Evolutionary conservation across 1,139 yeast species (phyloP).

Genomic region (Nadsonia commutata): DNA sequence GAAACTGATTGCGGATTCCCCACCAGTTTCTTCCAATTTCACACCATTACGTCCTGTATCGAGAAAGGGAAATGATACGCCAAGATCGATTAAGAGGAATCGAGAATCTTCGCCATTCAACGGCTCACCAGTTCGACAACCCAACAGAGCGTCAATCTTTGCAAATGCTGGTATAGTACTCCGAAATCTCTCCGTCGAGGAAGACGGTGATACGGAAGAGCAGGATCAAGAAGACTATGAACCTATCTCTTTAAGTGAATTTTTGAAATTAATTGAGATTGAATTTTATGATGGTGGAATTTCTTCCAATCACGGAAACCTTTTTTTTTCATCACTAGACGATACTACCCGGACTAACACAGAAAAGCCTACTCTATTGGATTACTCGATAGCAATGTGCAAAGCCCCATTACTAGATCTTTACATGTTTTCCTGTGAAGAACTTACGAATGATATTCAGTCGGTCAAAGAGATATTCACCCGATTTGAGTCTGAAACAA

Average conservation of each 20-base stretch:
- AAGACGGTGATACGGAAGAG: too few species aligned
- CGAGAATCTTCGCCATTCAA: background rate
- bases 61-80: background rate
- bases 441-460: constrained; percentile 34
- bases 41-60: background rate
- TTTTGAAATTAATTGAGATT: background rate
- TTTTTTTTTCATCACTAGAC: background rate
- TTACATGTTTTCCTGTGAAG: constrained; percentile 30
- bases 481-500: constrained; percentile 31
- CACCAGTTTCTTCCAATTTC: background rate
- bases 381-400: background rate
- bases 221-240: background rate
- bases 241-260: background rate
- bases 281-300: background rate
- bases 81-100: background rate
- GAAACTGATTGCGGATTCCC: too few species aligned
- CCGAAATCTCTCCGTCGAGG: too few species aligned
- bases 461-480: constrained; percentile 31
- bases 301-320: background rate
- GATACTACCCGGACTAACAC: background rate
- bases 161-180: too few species aligned
- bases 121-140: background rate
- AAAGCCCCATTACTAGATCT: constrained; percentile 20
- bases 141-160: too few species aligned
- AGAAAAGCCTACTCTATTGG: background rate